Evolutionary conservation across 2,329 filamentous ascomycete species (phyloP).

Genomic region (Zymoseptoria brevis): DNA sequence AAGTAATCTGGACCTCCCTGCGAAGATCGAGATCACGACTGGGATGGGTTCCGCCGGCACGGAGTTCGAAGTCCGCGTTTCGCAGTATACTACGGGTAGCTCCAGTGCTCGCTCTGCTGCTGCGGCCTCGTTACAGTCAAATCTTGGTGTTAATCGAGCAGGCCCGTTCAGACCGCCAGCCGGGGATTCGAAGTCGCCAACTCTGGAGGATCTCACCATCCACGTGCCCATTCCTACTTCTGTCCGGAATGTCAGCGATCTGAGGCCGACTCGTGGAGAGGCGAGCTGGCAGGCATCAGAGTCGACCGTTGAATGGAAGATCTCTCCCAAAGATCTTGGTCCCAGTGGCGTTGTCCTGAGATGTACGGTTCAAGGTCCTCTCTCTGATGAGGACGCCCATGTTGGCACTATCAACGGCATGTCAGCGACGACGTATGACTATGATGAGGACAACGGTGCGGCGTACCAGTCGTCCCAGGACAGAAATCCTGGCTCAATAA

Average conservation of each 20-base stretch:
- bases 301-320: conserved; percentile 69
- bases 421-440: conserved; percentile 37
- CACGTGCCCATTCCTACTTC: conserved; percentile 69
- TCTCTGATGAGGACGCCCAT: conserved; percentile 42
- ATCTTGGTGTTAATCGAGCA: conserved; percentile 16
- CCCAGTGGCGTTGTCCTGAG: conserved; percentile 52
- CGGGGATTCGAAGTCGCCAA: conserved; percentile 28
- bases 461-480: conserved; percentile 28
- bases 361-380: conserved; percentile 66
- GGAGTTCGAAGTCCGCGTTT: conserved; percentile 82
- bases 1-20: conserved; percentile 62
- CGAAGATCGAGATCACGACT: conserved; percentile 73
- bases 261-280: conserved; percentile 74
- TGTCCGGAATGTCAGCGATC: conserved; percentile 75
- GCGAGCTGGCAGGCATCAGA: conserved; percentile 71
- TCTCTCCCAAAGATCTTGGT: conserved; percentile 68
- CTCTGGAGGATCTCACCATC: conserved; percentile 67
- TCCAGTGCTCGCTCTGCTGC: conserved; percentile 18
- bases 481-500: conserved; percentile 31
- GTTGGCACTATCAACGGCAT: conserved; percentile 30
- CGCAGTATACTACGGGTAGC: conserved; percentile 33
- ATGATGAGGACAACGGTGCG: conserved; percentile 27
- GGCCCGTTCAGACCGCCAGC: conserved; percentile 16
- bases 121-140: conserved; percentile 24
- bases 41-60: conserved; percentile 64